These are phyloP conservation scores for Schwanniomyces vanrijiae DNA, from an alignment of 805 yeast genomes.

Conservation along the genomic window DNA sequence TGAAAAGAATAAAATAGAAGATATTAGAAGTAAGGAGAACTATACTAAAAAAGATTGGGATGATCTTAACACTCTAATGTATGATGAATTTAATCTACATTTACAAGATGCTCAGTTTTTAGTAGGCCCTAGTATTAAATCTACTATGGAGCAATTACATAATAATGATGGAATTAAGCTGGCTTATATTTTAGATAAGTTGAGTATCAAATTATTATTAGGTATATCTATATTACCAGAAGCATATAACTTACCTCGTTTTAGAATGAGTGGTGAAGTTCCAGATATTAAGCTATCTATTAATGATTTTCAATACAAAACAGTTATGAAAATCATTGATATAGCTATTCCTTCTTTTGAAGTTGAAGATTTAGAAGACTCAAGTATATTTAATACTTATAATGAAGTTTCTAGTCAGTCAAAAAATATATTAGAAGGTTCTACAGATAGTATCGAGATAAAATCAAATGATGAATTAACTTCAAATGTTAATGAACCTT, in stretches of 20 bases:
- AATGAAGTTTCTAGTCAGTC: not conserved
- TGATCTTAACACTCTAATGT: conserved; percentile 74
- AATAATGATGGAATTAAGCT: conserved; percentile 39
- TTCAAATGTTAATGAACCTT: not conserved
- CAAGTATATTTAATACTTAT: conserved; percentile 35
- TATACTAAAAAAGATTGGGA: conserved; percentile 74
- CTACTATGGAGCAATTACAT: conserved; percentile 74
- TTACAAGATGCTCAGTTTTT: conserved; percentile 85
- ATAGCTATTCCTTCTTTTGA: conserved; percentile 60
- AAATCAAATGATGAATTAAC: conserved; percentile 7
- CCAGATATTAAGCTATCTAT: conserved; percentile 70
- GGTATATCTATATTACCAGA: conserved; percentile 86
- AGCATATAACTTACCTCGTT: conserved; percentile 68
- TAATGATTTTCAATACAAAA: conserved; percentile 88
- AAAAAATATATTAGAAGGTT: conserved; percentile 5
- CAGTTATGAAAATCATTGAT: conserved; percentile 76
- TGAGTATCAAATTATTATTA: conserved; percentile 69
- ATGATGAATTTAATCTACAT: conserved; percentile 77
- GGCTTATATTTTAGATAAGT: conserved; percentile 69
- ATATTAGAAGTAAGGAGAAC: conserved; percentile 60
- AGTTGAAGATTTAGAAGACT: conserved; percentile 29
- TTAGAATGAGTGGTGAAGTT: conserved; percentile 73
- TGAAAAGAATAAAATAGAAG: conserved; percentile 64
- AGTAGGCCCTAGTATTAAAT: conserved; percentile 78
- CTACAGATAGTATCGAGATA: conserved; percentile 1